Evolutionary conservation across 345 rosid genomes (phyloP).

Genomic region (Salix udensis): DNA sequence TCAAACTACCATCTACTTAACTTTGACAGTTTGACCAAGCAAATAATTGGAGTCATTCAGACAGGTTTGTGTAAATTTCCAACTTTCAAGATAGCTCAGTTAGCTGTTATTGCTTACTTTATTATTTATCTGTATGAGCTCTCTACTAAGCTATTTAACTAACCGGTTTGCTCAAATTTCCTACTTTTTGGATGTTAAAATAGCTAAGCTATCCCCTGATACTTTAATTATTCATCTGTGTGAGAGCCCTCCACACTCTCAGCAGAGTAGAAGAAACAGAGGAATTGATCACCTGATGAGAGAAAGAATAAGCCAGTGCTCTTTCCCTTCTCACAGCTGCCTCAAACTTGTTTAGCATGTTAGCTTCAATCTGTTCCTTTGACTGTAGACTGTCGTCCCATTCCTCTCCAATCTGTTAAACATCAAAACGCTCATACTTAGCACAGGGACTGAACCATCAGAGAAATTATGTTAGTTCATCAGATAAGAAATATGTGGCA

Average conservation of each 20-base stretch:
- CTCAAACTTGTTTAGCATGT: slow-evolving; percentile 73
- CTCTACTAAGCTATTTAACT: not conserved
- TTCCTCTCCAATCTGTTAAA: slow-evolving; percentile 71
- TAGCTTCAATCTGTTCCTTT: slow-evolving; percentile 82
- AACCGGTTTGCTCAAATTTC: not conserved
- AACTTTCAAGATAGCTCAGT: not conserved
- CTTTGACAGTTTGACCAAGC: not conserved
- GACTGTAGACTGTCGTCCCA: slow-evolving; percentile 95
- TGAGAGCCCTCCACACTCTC: slow-evolving; percentile 1
- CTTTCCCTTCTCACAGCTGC: slow-evolving; percentile 96
- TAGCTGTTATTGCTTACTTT: not conserved
- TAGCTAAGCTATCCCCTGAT: not conserved
- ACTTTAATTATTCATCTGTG: not conserved
- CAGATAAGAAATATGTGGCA: not conserved
- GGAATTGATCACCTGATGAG: slow-evolving; percentile 73
- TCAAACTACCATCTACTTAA: not conserved
- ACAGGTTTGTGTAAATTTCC: not conserved
- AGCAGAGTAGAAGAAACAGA: not conserved
- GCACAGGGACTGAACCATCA: not conserved
- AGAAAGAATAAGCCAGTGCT: slow-evolving; percentile 76
- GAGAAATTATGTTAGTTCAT: not conserved
- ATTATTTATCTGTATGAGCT: no score
- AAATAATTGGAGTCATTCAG: not conserved
- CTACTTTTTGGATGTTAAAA: not conserved
- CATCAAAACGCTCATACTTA: slow-evolving; percentile 8